Base-by-base conservation (phyloP, 768 basidiomycete genomes). In the Auricularia sp. region DNA sequence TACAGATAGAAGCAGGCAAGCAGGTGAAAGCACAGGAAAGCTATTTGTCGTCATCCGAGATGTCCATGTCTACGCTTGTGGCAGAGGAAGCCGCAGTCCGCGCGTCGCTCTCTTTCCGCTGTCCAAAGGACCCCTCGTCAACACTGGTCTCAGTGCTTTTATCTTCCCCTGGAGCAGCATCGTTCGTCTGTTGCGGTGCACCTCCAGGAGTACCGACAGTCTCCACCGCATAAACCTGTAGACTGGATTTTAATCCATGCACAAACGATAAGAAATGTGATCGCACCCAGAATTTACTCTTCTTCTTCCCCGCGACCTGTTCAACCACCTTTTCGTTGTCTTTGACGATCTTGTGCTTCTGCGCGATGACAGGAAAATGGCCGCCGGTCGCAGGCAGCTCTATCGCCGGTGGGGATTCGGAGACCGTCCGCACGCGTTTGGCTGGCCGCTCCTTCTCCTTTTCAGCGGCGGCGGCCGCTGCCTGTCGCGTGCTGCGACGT, bases 201-300 rank as follows among this genome's bases (percentile, higher is more conserved):
- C 39, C 39, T 8, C 39, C 39, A 13, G 39, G 39, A 39, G 39
- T 39, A 13, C 8, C 39, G 13, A 39, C 39, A 7, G 39, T 35
- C 34, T 93, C 91, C 33, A 93, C 89, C 21, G 91, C 91, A 68
- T 94, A 94, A 54, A 88, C 56, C 56, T 59, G 56, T 6, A 14
- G 18, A 18, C 24, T 11, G 16, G 54, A 1, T 54, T 16, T 8
- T 10, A 11, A 34, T 54, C 16, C 16, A 7, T 45, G 37, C 16
- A 45, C 34, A 39, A 51, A 21, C 6, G 3, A 29, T 18, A 44
- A 16, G 51, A 33, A 58, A 39, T 42, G 39, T 14, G 18, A 59
- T n/a, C 56, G 8, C 59, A 61, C 87, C 90, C 91, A 92, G 73
- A 86, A 92, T 71, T 89, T 92, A 71, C 91, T 92, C 74, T 82